phyloP scores from a whole-genome alignment of 208 protist species.

The Angomonas desouzai region DNA sequence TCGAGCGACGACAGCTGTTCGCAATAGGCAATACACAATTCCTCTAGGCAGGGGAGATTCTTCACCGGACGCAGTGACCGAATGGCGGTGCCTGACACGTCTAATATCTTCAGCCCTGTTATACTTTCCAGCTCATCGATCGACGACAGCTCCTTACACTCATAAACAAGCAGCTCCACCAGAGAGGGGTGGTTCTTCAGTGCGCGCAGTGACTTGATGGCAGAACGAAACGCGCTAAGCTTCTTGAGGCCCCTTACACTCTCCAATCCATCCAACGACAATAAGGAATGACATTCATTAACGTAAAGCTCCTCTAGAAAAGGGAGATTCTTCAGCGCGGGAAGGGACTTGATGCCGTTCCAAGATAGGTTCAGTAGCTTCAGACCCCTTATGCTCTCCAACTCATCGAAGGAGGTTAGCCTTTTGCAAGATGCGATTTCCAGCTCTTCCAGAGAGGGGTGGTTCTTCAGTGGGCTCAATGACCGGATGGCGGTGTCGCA shows the following conservation, averaged over 20 bases:
- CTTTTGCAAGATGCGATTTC: neutral
- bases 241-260: neutral
- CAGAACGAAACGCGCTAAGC: neutral
- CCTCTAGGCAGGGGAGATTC: neutral
- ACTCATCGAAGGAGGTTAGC: neutral
- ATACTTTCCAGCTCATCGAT: too few species aligned
- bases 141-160: too few species aligned
- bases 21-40: neutral
- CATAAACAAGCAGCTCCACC: neutral
- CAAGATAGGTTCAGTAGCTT: neutral
- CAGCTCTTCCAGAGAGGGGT: neutral
- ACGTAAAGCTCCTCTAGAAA: neutral
- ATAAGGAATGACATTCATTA: neutral
- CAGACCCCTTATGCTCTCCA: neutral
- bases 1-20: too few species aligned
- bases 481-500: neutral
- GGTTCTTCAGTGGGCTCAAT: neutral
- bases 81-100: too few species aligned
- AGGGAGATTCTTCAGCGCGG: neutral
- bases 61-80: too few species aligned
- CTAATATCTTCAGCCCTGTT: too few species aligned
- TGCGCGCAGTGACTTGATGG: neutral
- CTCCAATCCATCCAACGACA: neutral
- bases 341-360: neutral
- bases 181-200: neutral